These are phyloP conservation scores for Nothophaeocryptopus gaeumannii DNA, from an alignment of 2,329 filamentous ascomycete species.

Conservation along the genomic window DNA sequence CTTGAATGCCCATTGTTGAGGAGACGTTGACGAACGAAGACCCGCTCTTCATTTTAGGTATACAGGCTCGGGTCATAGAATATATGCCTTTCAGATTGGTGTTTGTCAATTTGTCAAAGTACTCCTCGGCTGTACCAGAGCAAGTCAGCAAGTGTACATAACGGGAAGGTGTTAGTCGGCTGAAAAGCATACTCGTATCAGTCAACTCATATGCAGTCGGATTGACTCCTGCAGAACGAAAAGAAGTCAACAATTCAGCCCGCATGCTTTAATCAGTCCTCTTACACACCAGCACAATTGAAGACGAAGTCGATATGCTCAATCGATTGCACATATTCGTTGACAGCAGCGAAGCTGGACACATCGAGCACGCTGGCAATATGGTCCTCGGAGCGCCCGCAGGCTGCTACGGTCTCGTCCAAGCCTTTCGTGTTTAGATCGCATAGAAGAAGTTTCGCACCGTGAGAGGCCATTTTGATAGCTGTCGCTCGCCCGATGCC, in stretches of 20 bases:
- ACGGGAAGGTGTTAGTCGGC: background rate
- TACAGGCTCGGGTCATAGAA: constrained; percentile 40
- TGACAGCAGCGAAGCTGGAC: constrained; percentile 24
- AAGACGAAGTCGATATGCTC: constrained; percentile 40
- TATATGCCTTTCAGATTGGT: constrained; percentile 44
- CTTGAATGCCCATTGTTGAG: constrained; percentile 39
- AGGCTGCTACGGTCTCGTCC: constrained; percentile 24
- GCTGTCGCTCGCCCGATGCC: constrained; percentile 46
- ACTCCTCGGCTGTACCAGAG: constrained; percentile 37
- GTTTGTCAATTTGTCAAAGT: constrained; percentile 39
- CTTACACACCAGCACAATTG: constrained; percentile 38
- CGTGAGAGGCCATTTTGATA: constrained; percentile 43
- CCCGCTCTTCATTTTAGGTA: constrained; percentile 36
- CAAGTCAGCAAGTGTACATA: background rate
- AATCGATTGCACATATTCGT: constrained; percentile 24
- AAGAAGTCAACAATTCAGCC: too few relatives aligned
- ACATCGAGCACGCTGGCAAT: constrained; percentile 32
- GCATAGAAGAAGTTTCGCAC: constrained; percentile 43
- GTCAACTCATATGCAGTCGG: constrained; percentile 35
- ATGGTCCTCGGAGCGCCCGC: constrained; percentile 8
- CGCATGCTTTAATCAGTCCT: too few relatives aligned
- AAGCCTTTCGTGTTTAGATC: constrained; percentile 39
- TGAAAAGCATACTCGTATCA: constrained; percentile 26
- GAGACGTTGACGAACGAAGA: constrained; percentile 41
- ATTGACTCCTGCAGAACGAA: constrained; percentile 23